These are phyloP conservation scores for Camillea tinctor DNA, from an alignment of 2,329 filamentous ascomycete species.

Conservation along the genomic window DNA sequence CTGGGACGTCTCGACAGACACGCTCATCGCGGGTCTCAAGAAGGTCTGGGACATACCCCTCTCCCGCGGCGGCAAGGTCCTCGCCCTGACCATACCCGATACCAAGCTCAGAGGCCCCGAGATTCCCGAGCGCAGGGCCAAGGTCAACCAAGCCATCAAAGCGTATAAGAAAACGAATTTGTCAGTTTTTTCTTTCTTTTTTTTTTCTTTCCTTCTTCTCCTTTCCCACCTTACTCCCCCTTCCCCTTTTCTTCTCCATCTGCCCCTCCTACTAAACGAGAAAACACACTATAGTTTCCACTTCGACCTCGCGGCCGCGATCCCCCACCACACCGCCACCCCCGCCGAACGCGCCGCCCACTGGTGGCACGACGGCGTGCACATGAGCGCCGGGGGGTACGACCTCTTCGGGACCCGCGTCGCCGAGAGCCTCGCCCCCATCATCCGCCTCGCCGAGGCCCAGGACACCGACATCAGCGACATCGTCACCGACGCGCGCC, in stretches of 20 bases:
- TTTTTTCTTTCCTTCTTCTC: not conserved
- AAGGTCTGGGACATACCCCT: conserved; percentile 51
- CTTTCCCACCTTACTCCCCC: not conserved
- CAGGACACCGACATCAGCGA: conserved; percentile 32
- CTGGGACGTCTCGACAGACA: conserved; percentile 34
- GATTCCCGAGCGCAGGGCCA: conserved; percentile 37
- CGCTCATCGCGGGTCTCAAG: conserved; percentile 50
- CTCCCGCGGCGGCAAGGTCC: conserved; percentile 50
- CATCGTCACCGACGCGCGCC: conserved; percentile 24
- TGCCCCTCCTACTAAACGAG: conserved; percentile 2
- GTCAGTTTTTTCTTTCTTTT: conserved; percentile 41
- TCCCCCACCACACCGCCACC: conserved; percentile 54
- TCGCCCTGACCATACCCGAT: conserved; percentile 64
- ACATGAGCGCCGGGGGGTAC: conserved; percentile 59
- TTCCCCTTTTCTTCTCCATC: not conserved
- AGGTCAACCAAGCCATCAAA: conserved; percentile 54
- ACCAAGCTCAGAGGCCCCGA: conserved; percentile 32
- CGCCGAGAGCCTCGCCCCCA: conserved; percentile 49
- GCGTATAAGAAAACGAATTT: conserved; percentile 47
- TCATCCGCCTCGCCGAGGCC: conserved; percentile 38
- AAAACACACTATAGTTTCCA: conserved; percentile 41
- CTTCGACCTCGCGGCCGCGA: conserved; percentile 54
- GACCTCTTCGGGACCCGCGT: conserved; percentile 60
- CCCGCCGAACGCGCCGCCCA: conserved; percentile 45
- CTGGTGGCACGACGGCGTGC: conserved; percentile 59